These are phyloP conservation scores for Mimosa bimucronata DNA, from an alignment of 306 rosid genomes.

Conservation along the genomic window DNA sequence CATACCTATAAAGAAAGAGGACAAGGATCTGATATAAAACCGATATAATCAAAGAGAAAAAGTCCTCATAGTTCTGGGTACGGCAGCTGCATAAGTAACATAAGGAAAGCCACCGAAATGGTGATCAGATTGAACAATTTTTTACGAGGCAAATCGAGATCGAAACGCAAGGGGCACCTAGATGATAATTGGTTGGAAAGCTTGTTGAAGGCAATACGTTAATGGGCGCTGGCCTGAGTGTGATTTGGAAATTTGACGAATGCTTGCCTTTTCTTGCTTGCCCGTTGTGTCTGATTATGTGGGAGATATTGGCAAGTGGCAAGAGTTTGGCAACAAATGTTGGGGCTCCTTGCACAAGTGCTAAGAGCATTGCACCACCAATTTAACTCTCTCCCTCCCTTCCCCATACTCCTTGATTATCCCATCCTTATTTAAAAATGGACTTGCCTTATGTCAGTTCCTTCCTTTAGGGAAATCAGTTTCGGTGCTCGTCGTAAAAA, in stretches of 20 bases:
- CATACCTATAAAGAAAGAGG: constrained; percentile 31
- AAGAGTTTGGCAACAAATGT: background rate
- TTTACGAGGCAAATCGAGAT: constrained; percentile 3
- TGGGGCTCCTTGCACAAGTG: background rate
- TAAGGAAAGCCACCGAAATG: constrained; percentile 28
- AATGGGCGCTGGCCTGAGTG: constrained; percentile 17
- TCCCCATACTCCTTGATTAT: no score
- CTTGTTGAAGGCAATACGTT: background rate
- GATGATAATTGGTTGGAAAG: background rate
- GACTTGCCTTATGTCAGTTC: no score
- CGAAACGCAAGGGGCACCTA: constrained; percentile 12
- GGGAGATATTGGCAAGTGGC: constrained; percentile 34
- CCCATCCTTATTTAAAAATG: no score
- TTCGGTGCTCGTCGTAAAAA: no score
- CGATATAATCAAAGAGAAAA: background rate
- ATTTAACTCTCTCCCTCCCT: no score
- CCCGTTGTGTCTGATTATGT: constrained; percentile 19
- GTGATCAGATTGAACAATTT: background rate
- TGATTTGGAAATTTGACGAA: constrained; percentile 16
- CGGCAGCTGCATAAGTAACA: constrained; percentile 29
- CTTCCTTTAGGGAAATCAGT: no score
- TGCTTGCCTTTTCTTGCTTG: constrained; percentile 15
- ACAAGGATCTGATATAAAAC: constrained; percentile 21
- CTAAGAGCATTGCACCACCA: background rate
- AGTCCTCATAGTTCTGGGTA: background rate